Evolutionary conservation across 306 rosid species (phyloP), one percentile per base, ranked within the genome.

Genomic region (Lablab purpureus): DNA sequence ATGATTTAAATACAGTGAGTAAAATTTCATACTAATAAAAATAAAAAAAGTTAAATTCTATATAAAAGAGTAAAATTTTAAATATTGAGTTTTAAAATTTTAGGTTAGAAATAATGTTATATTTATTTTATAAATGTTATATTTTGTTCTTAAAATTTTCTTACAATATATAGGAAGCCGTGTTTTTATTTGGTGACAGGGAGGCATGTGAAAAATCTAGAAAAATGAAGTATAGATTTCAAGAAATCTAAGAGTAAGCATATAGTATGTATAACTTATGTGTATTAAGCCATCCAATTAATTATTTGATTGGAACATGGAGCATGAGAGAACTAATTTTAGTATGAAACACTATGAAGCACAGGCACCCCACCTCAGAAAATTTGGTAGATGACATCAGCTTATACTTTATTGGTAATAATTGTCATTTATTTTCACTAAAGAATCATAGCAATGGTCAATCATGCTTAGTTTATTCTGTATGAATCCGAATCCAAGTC

Each of bases 281-380:
- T 65, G 30, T 66, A 66, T 37, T 66, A 40, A n/a, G n/a, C n/a
- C n/a, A n/a, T n/a, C n/a, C n/a, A n/a, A 62, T 62, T 34, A 64
- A 7, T 64, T 34, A n/a, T 64, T 30, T 64, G 49, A 34, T 34
- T 36, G 49, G n/a, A 58, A 55, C 25, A 28, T 1, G n/a, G n/a
- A n/a, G n/a, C n/a, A n/a, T n/a, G n/a, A n/a, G n/a, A n/a, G n/a
- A 59, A 27, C 2, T 27, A 34, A 2, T 37, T 65, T 65, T 1
- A 65, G 7, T 32, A 36, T 40, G 5, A n/a, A 19, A 13, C 3
- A 12, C 19, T 37, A 11, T 6, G 15, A 63, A 63, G 18, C 46
- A n/a, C 23, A 15, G 46, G 7, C 46, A 2, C 12, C 3, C 12
- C 3, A 60, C 36, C 13, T 7, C 11, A 46, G 41, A 64, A 28